Conservation (phyloP, 2,329 filamentous ascomycete genomes). For the Cladosporium cucumerinum region DNA sequence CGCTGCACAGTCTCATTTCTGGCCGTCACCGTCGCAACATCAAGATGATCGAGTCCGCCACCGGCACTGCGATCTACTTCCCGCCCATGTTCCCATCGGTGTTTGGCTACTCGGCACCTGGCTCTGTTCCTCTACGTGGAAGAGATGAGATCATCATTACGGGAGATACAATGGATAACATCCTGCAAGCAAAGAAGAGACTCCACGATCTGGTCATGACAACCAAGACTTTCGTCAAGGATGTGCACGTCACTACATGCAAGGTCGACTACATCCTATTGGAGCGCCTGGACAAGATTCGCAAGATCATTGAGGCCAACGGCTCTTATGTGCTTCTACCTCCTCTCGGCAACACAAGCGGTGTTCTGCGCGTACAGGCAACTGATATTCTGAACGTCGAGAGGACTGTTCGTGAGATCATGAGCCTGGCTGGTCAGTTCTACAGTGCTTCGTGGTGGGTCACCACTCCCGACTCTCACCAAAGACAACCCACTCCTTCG, state of each 20-base stretch:
- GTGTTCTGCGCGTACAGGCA: slow-evolving; percentile 83
- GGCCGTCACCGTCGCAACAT: slow-evolving; percentile 95
- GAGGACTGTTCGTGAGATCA: slow-evolving; percentile 89
- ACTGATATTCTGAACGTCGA: slow-evolving; percentile 92
- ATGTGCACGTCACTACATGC: slow-evolving; percentile 80
- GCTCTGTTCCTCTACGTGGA: slow-evolving; percentile 70
- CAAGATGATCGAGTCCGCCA: slow-evolving; percentile 93
- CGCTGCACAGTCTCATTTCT: slow-evolving; percentile 87
- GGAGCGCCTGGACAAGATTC: slow-evolving; percentile 88
- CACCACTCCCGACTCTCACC: slow-evolving; percentile 67
- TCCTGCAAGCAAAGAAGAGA: slow-evolving; percentile 84
- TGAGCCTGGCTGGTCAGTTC: slow-evolving; percentile 93
- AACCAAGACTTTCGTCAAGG: slow-evolving; percentile 77
- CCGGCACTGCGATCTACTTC: slow-evolving; percentile 96
- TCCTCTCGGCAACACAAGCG: slow-evolving; percentile 78
- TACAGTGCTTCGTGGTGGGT: slow-evolving; percentile 98
- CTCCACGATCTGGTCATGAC: slow-evolving; percentile 79
- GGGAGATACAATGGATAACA: slow-evolving; percentile 78
- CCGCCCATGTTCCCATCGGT: slow-evolving; percentile 89
- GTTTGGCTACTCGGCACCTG: slow-evolving; percentile 82
- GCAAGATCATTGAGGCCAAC: slow-evolving; percentile 95
- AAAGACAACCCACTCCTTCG: slow-evolving; percentile 58
- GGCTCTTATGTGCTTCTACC: slow-evolving; percentile 94
- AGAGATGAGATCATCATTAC: slow-evolving; percentile 94
- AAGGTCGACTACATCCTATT: slow-evolving; percentile 95